phyloP scores from a whole-genome alignment of 148 eudicot genomes.

The Dianthus caryophyllus region DNA sequence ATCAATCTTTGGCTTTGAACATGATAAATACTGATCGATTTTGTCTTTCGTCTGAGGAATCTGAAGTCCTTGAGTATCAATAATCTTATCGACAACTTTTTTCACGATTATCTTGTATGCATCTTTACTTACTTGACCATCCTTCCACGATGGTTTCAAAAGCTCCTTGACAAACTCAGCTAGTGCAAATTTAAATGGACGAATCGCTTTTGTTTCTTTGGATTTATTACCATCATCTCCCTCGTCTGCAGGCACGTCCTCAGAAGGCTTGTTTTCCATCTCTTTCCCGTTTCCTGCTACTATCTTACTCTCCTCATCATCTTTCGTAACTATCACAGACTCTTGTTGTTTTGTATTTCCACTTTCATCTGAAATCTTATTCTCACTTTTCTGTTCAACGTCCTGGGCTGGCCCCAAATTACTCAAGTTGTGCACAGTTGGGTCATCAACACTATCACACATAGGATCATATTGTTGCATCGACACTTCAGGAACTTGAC shows the following conservation, averaged over 20 bases:
- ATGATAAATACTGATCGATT: conserved; percentile 62
- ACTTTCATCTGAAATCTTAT: conserved; percentile 11
- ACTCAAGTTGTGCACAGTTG: conserved; percentile 13
- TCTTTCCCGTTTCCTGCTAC: conserved; percentile 30
- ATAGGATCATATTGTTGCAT: conserved; percentile 35
- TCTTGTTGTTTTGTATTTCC: conserved; percentile 21
- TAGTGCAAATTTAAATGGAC: conserved; percentile 67
- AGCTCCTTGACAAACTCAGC: conserved; percentile 87
- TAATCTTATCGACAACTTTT: conserved; percentile 84
- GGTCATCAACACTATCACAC: conserved; percentile 23
- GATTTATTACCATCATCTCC: conserved; percentile 41
- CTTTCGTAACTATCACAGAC: conserved; percentile 11
- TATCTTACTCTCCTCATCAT: conserved; percentile 24
- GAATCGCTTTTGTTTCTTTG: conserved; percentile 62
- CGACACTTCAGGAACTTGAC: conserved; percentile 26
- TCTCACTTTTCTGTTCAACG: conserved; percentile 19
- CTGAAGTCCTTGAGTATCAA: conserved; percentile 51
- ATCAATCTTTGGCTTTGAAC: conserved; percentile 62
- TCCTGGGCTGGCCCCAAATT: conserved; percentile 12
- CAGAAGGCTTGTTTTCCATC: conserved; percentile 30
- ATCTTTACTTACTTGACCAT: conserved; percentile 75
- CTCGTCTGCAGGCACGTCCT: conserved; percentile 34
- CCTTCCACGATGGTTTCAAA: conserved; percentile 82
- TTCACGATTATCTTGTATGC: conserved; percentile 71
- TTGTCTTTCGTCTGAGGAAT: conserved; percentile 73